A percentile compares a stretch with the other conserved stretches of the same genome.
Conservation (phyloP, 208 protist species). For the Leishmania amazonensis region DNA sequence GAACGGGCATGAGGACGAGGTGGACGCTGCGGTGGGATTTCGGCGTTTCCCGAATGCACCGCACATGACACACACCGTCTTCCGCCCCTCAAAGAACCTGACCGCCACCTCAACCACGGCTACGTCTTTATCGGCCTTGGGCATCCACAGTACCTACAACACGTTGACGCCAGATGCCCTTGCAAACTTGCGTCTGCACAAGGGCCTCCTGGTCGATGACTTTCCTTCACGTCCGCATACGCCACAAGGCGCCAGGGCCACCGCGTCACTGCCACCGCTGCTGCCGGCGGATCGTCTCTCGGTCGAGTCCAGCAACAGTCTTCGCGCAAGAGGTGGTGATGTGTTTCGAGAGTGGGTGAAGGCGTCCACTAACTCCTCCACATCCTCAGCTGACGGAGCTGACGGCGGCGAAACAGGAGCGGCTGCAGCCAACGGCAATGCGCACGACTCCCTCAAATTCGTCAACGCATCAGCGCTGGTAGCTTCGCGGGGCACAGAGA, state of each 20-base stretch:
- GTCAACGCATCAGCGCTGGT: neutral
- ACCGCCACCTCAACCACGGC: neutral
- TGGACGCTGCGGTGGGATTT: slow-evolving; percentile 53
- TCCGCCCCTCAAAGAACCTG: slow-evolving; percentile 36
- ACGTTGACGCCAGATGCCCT: slow-evolving; percentile 7
- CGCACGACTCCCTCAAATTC: neutral
- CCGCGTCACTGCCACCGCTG: slow-evolving; percentile 29
- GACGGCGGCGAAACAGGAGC: neutral
- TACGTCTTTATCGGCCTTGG: neutral
- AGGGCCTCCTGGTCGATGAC: slow-evolving; percentile 18
- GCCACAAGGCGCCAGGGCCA: slow-evolving; percentile 6
- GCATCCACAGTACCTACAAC: neutral
- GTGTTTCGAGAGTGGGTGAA: slow-evolving; percentile 26
- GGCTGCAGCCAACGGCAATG: neutral
- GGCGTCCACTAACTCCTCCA: neutral
- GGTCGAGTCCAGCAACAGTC: neutral
- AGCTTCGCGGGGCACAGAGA: neutral
- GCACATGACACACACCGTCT: slow-evolving; percentile 75
- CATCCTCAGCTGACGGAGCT: neutral
- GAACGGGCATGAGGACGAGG: slow-evolving; percentile 21
- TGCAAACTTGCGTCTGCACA: slow-evolving; percentile 1
- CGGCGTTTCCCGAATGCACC: slow-evolving; percentile 46
- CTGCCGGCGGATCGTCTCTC: slow-evolving; percentile 25
- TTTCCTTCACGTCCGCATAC: slow-evolving; percentile 45
- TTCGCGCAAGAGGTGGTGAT: slow-evolving; percentile 13